Evolutionary conservation across 371 early-diverging fungal genomes (phyloP), one percentile per base, ranked within the genome.

Genomic region (Apophysomyces elegans): DNA sequence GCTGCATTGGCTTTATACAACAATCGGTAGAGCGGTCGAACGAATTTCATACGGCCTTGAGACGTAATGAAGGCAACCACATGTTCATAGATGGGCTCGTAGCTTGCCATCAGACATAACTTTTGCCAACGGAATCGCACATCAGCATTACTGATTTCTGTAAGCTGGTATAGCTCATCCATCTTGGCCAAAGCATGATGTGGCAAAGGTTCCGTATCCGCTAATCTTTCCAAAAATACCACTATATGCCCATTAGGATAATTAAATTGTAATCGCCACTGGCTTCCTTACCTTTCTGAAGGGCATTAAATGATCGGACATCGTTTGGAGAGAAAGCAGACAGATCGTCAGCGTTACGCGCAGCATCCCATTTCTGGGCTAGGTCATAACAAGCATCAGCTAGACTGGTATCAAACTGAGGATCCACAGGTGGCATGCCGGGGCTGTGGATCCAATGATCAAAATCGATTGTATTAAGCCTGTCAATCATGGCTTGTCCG

Each of bases 41-140:
- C 92, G 73, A 84, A 96, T 79, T 97, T 97, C 97, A 96, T 97
- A 54, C 98, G 81, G 8, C 98, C 98, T 76, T 95, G 93, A 63
- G 86, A 78, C 6, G 86, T 87, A 7, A 96, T 76, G 73, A 97
- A 95, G n/a, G 80, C 79, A 12, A 88, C 87, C 0, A 93, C 93
- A 2, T 83, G 71, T 12, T 88, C 86, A 64, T 88, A 90, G 39
- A 93, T 87, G 39, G 82, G 76, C 74, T 90, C 87, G 66, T 93
- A 91, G 59, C 83, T 76, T 26, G 92, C 82, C 71, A 83, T 80
- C n/a, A 97, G 80, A 70, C 93, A 91, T 38, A 96, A 63, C 73
- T 81, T 75, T 45, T 91, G 89, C 96, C 96, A 97, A 50, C 91
- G 81, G 77, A 93, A 90, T 38, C 87, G 81, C 64, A 96, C 84